Evolutionary conservation across 129 eudicot species (phyloP).

Genomic region (Oenanthe sinensis): DNA sequence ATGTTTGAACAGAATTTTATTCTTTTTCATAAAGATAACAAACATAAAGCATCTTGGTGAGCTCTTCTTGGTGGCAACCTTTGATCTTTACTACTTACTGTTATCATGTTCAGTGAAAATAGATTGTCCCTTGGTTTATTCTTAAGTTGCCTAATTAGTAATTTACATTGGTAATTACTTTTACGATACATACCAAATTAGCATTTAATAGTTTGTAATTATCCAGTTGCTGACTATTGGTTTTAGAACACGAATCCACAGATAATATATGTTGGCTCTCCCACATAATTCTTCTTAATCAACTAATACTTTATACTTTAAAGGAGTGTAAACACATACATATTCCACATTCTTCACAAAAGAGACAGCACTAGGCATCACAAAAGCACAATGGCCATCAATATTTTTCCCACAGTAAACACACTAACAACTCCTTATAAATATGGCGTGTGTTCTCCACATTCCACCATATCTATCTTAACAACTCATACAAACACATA

Average conservation of each 20-base stretch:
- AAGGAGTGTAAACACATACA: slow-evolving; percentile 5
- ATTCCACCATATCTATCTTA: background rate
- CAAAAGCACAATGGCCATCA: slow-evolving; percentile 1
- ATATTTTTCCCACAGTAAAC: background rate
- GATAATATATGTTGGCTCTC: no score
- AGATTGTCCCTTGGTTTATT: no score
- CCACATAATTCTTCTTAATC: background rate
- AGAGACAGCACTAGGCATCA: background rate
- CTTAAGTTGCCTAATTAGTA: no score
- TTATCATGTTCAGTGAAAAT: background rate
- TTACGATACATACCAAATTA: no score
- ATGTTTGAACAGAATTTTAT: background rate
- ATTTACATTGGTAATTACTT: no score
- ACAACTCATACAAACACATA: background rate
- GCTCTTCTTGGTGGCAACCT: background rate
- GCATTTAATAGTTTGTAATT: no score
- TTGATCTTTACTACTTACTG: background rate
- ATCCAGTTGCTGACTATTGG: background rate
- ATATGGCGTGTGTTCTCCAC: slow-evolving; percentile 13
- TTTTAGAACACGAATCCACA: background rate
- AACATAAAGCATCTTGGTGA: slow-evolving; percentile 2
- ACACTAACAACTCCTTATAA: background rate
- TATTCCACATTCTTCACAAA: background rate
- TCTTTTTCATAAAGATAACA: background rate
- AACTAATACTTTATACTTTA: slow-evolving; percentile 5